These are phyloP conservation scores for Notholithocarpus densiflorus DNA, from an alignment of 306 rosid genomes.

Conservation along the genomic window DNA sequence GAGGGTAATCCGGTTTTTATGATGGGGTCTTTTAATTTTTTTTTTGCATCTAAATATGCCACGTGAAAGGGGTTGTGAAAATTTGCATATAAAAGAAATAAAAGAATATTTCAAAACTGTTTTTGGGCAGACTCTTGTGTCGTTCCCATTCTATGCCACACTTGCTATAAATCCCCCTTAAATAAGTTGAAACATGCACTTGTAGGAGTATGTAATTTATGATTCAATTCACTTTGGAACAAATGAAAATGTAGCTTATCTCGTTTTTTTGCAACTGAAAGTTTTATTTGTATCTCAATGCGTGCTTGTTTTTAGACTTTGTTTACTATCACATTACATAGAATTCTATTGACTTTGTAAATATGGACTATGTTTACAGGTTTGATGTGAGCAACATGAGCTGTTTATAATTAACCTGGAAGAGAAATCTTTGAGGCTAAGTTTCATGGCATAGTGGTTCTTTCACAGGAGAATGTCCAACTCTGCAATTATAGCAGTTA, in stretches of 20 bases:
- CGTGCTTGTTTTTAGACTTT: neutral
- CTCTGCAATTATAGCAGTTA: slow-evolving; percentile 12
- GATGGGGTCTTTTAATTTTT: neutral
- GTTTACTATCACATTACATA: neutral
- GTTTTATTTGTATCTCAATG: slow-evolving; percentile 1
- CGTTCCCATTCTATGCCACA: neutral
- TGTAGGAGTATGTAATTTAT: neutral
- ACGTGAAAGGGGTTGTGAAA: neutral
- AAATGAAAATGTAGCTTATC: neutral
- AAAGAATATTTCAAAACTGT: neutral
- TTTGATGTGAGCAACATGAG: slow-evolving; percentile 23
- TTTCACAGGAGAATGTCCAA: slow-evolving; percentile 17
- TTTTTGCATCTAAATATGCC: neutral
- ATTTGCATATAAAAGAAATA: neutral
- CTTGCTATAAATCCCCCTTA: neutral
- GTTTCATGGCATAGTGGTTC: slow-evolving; percentile 15
- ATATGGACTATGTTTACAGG: neutral
- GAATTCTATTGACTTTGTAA: neutral
- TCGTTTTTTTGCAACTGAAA: neutral
- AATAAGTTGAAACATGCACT: neutral
- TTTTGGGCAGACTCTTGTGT: neutral
- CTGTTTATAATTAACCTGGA: slow-evolving; percentile 3
- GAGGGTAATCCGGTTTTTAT: neutral
- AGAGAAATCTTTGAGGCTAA: slow-evolving; percentile 3
- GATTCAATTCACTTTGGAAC: too few relatives aligned